Evolutionary conservation across 768 basidiomycete species (phyloP), one percentile per base, ranked within the genome.

Genomic region (Lentinula guzmanii): DNA sequence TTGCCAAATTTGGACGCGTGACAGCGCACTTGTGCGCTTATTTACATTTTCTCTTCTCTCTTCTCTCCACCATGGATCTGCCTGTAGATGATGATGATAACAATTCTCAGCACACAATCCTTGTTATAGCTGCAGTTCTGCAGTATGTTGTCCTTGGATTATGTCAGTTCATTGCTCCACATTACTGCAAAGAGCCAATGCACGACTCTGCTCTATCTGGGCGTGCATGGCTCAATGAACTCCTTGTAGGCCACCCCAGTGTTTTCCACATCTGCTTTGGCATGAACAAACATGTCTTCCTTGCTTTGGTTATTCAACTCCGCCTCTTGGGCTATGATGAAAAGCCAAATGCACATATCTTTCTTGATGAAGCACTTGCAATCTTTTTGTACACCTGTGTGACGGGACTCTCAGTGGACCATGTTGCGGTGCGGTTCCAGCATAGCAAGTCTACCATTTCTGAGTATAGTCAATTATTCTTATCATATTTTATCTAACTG

Each of bases 181-280:
- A 50, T 16, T 66, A 64, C 58, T 58, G 42, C 13, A 21, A 48
- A 9, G 37, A 62, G 41, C 60, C 66, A 5, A 64, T 69, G 56
- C 65, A 69, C 24, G 66, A 63, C 31, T 69, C 68, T 15, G 37
- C 43, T 11, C 57, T 67, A 13, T 61, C 56, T 9, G 66, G 68
- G 34, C 16, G 41, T 33, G 61, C 34, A 35, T 69, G 68, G 68
- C 58, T 69, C 6, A 28, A 57, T 6, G 64, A 69, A 52, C 61
- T 69, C 0, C 50, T 67, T 6, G 5, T 46, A 35, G 68, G 68
- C 2, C 64, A 69, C 55, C 63, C 65, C 6, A 42, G 64, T 6
- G 31, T 54, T n/a, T 65, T 69, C 8, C 10, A 43, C 13, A 57
- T 63, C 21, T 46, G 62, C 21, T 61, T 69, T n/a, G 68, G 68